Percentiles rank a stretch among this genome's conserved stretches.
Conservation (phyloP, 73 alveolate species). For the Blepharisma stoltei region DNA sequence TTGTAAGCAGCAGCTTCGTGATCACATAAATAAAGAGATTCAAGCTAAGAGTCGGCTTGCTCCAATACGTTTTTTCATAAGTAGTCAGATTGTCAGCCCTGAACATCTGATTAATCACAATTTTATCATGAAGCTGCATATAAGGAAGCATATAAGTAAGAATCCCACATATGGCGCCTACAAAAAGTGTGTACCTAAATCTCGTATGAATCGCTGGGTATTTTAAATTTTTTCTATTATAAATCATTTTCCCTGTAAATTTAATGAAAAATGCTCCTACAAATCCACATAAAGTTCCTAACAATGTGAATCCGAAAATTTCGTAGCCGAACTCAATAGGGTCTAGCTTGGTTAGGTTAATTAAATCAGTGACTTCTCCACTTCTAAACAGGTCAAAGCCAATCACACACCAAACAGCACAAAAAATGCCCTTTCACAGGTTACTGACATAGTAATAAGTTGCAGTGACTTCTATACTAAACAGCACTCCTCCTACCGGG, state of each 20-base stretch:
- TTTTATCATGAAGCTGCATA: slow-evolving; percentile 39
- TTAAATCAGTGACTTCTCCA: slow-evolving; percentile 49
- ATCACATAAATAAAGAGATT: slow-evolving; percentile 36
- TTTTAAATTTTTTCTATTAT: slow-evolving; percentile 30
- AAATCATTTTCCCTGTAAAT: slow-evolving; percentile 38
- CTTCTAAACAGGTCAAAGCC: slow-evolving; percentile 53
- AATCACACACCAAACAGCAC: slow-evolving; percentile 67
- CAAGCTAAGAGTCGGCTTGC: background rate
- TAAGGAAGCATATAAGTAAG: slow-evolving; percentile 29
- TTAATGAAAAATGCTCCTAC: slow-evolving; percentile 66
- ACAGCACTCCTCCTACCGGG: slow-evolving; percentile 95
- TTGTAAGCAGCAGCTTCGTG: slow-evolving; percentile 53
- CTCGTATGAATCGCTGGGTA: slow-evolving; percentile 35
- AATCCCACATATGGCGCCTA: slow-evolving; percentile 27
- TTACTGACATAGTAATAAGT: slow-evolving; percentile 80
- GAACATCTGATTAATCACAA: slow-evolving; percentile 31
- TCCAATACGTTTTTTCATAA: slow-evolving; percentile 8
- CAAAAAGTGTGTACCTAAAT: slow-evolving; percentile 32
- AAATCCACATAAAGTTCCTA: slow-evolving; percentile 71
- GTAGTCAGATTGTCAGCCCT: slow-evolving; percentile 23
- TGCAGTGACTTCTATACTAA: slow-evolving; percentile 90
- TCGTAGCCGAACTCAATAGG: slow-evolving; percentile 54
- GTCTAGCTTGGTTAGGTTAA: slow-evolving; percentile 57
- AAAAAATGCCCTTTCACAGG: slow-evolving; percentile 81
- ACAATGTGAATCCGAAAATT: slow-evolving; percentile 63